Base-by-base conservation (phyloP, 2,329 filamentous ascomycete species). In the Coleophoma cylindrospora region DNA sequence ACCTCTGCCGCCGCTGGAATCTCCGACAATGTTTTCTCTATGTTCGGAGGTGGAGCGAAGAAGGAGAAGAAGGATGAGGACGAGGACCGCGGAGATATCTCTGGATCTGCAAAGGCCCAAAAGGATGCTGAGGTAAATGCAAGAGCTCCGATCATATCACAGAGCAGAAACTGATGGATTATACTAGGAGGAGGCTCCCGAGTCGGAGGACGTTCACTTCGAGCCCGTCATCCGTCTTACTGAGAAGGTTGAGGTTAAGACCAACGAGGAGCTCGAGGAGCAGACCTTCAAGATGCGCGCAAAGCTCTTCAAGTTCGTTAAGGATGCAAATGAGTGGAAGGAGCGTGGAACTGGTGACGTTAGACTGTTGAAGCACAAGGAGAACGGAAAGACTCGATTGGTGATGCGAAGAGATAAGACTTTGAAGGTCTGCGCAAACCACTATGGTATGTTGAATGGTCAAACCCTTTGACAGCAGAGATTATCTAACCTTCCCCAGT, bases 341-440 rank as follows among this genome's bases (percentile, higher is more conserved):
- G 94, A 99, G 84, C 87, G 94, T 68, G 94, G 94, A 59, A 97
- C 94, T 58, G 94, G 94, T 64, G 92, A 97, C 65, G 91, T 97
- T 57, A 84, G 92, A 67, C 81, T 99, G 72, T 80, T 99, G 68
- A 97, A 96, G 85, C 94, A 99, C 81, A 94, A 91, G 82, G 91
- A 96, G 79, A 96, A 96, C 71, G 84, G 87, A 74, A 97, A 97
- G 86, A 96, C 91, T 52, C 85, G 94, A 64, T 79, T 99, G 64
- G 94, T 99, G 63, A 99, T 99, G 94, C 88, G 94, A 71, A 84
- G 94, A 70, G 94, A 99, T 80, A 97, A 97, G 89, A 99, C 94
- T 54, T 84, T 97, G 76, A 99, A 99, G 83, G 94, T 99, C 74
- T 99, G 94, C 86, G 94, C 94, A 69, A 99, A 99, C 80, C 94